Conservation (phyloP, 345 rosid genomes). For the Iberis pinnata region DNA sequence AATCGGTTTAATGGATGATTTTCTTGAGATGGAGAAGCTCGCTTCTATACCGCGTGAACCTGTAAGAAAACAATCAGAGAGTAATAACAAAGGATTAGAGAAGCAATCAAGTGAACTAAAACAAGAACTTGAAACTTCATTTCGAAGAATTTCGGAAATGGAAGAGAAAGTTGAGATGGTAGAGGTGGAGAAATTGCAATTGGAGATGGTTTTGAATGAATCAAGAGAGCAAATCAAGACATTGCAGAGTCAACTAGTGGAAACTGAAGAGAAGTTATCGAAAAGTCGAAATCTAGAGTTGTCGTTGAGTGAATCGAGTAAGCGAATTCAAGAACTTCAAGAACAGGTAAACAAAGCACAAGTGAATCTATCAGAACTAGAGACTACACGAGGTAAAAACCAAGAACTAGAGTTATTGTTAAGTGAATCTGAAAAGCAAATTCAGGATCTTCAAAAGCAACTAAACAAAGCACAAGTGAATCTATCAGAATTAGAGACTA, state of each 20-base stretch:
- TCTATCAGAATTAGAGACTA: slow-evolving; percentile 38
- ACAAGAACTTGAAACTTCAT: slow-evolving; percentile 45
- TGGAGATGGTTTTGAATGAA: slow-evolving; percentile 31
- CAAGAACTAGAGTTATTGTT: slow-evolving; percentile 39
- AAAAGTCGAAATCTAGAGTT: slow-evolving; percentile 37
- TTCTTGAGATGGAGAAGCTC: slow-evolving; percentile 89
- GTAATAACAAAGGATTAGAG: slow-evolving; percentile 27
- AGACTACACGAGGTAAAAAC: slow-evolving; percentile 48
- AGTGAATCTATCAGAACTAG: slow-evolving; percentile 31
- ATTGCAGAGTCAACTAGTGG: slow-evolving; percentile 22
- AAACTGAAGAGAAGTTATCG: slow-evolving; percentile 22
- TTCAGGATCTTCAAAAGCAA: slow-evolving; percentile 31
- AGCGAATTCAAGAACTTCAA: slow-evolving; percentile 23
- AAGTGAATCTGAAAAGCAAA: slow-evolving; percentile 30
- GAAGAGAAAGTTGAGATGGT: slow-evolving; percentile 50
- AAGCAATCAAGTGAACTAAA: slow-evolving; percentile 32
- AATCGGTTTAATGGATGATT: slow-evolving; percentile 86
- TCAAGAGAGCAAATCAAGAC: slow-evolving; percentile 21
- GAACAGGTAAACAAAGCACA: slow-evolving; percentile 39
- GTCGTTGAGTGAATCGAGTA: slow-evolving; percentile 32
- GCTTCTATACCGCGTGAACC: slow-evolving; percentile 50
- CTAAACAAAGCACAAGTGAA: slow-evolving; percentile 41
- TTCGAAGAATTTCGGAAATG: slow-evolving; percentile 45
- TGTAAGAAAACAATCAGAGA: slow-evolving; percentile 31
- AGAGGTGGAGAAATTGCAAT: slow-evolving; percentile 31